A percentile compares a stretch with the other conserved stretches of the same genome.
Evolutionary conservation across 108 stramenopile genomes (phyloP).

Genomic region (Fragilaria crotonensis): DNA sequence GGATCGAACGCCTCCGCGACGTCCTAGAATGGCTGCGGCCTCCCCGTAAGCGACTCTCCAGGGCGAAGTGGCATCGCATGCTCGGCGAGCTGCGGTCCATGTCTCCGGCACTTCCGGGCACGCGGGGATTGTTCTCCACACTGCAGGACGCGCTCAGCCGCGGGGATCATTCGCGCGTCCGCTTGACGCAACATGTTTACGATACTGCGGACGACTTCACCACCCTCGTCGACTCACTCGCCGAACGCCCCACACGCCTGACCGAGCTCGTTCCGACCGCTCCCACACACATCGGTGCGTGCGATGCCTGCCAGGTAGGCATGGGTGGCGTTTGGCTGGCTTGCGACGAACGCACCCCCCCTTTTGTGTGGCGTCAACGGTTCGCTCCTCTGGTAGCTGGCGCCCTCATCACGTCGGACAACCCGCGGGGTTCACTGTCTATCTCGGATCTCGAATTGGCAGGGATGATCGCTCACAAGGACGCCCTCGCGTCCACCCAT

Average conservation of each 20-base stretch:
- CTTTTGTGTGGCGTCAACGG: too few relatives aligned
- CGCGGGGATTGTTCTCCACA: too few relatives aligned
- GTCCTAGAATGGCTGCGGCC: conserved; percentile 5
- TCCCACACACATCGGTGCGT: too few relatives aligned
- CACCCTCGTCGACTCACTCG: conserved; percentile 4
- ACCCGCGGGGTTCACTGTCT: conserved; percentile 23
- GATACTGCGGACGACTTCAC: conserved; percentile 17
- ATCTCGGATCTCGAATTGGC: too few relatives aligned
- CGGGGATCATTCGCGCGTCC: not conserved
- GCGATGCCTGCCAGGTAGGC: too few relatives aligned
- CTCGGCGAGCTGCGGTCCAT: too few relatives aligned
- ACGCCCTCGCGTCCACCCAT: conserved; percentile 10
- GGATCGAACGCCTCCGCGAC: conserved; percentile 14
- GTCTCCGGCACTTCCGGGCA: too few relatives aligned
- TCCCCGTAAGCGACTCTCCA: too few relatives aligned
- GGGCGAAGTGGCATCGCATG: conserved; percentile 26
- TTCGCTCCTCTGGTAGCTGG: conserved; percentile 5
- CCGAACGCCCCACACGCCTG: not conserved
- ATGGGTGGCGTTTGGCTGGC: too few relatives aligned
- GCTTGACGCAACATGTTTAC: too few relatives aligned
- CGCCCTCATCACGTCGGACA: conserved; percentile 7
- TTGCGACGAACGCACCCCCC: too few relatives aligned
- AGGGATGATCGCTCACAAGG: conserved; percentile 20
- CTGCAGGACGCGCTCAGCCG: too few relatives aligned
- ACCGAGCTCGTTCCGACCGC: conserved; percentile 17